phyloP scores from a whole-genome alignment of 441 rosid genomes.

The Arabidopsis lyrata region DNA sequence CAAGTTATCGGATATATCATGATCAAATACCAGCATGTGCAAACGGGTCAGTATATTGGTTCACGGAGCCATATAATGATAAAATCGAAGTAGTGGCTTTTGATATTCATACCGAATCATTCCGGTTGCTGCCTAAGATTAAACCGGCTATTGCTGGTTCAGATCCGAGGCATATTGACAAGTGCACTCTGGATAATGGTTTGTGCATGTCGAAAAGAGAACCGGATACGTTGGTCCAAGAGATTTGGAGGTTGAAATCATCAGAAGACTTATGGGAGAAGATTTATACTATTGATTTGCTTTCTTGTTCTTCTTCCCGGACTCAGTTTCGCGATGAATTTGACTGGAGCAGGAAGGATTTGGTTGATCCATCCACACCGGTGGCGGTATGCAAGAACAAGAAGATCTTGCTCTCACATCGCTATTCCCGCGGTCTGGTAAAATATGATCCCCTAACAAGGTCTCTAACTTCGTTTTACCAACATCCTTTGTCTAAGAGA shows the following conservation, averaged over 20 bases:
- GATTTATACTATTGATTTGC: no score
- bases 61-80: neutral
- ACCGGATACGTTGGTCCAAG: no score
- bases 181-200: no score
- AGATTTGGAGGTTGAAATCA: no score
- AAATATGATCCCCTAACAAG: neutral
- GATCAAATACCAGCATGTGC: neutral
- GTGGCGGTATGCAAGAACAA: constrained; percentile 18
- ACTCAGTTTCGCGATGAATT: neutral
- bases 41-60: constrained; percentile 21
- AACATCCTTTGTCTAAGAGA: neutral
- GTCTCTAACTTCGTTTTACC: neutral
- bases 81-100: no score
- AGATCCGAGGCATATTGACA: no score
- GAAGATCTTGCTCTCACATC: neutral
- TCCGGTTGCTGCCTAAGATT: no score
- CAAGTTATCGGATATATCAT: constrained; percentile 21
- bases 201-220: no score
- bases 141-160: no score
- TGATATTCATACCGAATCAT: no score
- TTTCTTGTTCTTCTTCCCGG: no score
- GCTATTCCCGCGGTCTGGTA: neutral
- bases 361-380: neutral
- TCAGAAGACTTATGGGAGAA: no score
- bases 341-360: neutral